Evolutionary conservation across 1,284 basidiomycete species (phyloP), one percentile per base, ranked within the genome.

Genomic region (Microbotryum saponariae): DNA sequence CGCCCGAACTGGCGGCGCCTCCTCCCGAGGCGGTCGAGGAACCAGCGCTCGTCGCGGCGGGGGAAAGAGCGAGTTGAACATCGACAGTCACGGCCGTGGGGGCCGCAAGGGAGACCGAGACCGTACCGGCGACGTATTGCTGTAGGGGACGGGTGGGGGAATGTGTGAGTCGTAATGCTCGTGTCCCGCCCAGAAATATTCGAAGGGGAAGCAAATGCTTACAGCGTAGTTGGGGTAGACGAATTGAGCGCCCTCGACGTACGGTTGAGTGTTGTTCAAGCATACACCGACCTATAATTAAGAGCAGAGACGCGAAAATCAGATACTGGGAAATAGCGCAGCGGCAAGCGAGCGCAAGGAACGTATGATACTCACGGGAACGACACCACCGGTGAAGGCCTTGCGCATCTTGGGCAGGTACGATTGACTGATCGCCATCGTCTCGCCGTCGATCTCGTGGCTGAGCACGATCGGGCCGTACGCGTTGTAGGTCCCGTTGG

Each of bases 401-500:
- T 55, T 54, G 23, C 42, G 45, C 21, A 68, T 66, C 44, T 57
- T 42, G 14, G 64, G 64, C 10, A 66, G 51, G 37, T 53, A 66
- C 42, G 61, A 37, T 25, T 62, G 16, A 33, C 60, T 45, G 23
- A 68, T 31, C 10, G 56, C 58, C 77, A 79, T 78, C 33, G 64
- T 66, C 4, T 20, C 56, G 47, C 48, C 54, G 56, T 66, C 59
- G 25, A 78, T 65, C 70, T 78, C 78, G 71, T 79, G 78, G 31
- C 74, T 75, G 44, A 79, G 71, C 31, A 79, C 77, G 51, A 79
- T 74, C n/a, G 76, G 25, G 14, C 78, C 78, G 27, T 70, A 57
- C 5, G 65, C 65, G 20, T 61, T 50, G 68, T 75, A 79, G 5
- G 51, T 54, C 6, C 64, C 64, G 25, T 54, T 54, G 9, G 51